phyloP scores from a whole-genome alignment of 108 stramenopile genomes.

The Skeletonema potamos region DNA sequence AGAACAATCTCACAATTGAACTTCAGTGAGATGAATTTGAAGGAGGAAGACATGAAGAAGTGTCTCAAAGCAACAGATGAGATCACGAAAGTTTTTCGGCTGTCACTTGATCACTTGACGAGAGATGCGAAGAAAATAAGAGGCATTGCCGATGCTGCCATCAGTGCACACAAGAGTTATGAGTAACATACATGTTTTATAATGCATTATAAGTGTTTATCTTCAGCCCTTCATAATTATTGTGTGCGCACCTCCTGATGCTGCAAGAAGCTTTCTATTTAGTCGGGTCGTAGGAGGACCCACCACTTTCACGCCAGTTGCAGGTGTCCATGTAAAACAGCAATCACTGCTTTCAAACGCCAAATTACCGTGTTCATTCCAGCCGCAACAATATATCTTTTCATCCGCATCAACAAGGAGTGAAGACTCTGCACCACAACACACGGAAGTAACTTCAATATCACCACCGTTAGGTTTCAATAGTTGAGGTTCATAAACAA shows the following conservation, averaged over 20 bases:
- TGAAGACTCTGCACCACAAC: conserved; percentile 80
- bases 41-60: not conserved
- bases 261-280: conserved; percentile 37
- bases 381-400: conserved; percentile 60
- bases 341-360: conserved; percentile 21
- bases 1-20: not conserved
- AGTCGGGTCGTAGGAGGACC: conserved; percentile 29
- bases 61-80: not conserved
- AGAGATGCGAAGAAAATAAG: not conserved
- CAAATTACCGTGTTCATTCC: conserved; percentile 86
- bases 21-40: not conserved
- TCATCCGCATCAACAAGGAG: conserved; percentile 49
- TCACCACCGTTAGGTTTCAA: conserved; percentile 6
- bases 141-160: not conserved
- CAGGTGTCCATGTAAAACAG: conserved; percentile 18
- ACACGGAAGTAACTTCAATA: conserved; percentile 32
- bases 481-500: conserved; percentile 33
- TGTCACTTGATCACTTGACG: not conserved
- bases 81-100: not conserved
- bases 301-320: conserved; percentile 28
- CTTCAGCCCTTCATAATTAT: conserved; percentile 20
- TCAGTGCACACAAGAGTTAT: not conserved
- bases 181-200: not conserved
- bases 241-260: conserved; percentile 58
- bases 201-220: not conserved